These are phyloP conservation scores for Obba rivulosa DNA, from an alignment of 768 basidiomycete species.

Conservation along the genomic window DNA sequence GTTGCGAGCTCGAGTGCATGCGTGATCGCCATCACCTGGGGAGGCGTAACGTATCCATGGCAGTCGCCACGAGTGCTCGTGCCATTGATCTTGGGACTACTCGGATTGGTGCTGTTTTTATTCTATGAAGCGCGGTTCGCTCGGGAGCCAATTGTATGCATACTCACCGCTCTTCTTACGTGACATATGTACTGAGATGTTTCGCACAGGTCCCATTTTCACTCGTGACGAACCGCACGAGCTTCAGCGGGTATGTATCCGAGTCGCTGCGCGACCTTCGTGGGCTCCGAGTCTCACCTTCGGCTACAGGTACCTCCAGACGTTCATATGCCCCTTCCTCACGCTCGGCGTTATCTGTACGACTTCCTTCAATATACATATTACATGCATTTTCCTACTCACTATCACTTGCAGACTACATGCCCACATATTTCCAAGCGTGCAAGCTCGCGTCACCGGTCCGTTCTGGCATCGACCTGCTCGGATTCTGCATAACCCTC, in stretches of 20 bases:
- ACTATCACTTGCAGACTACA: slow-evolving; percentile 29
- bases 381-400: no score
- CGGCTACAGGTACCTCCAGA: slow-evolving; percentile 3
- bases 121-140: slow-evolving; percentile 24
- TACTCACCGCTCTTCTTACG: not conserved
- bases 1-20: slow-evolving; percentile 13
- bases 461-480: slow-evolving; percentile 27
- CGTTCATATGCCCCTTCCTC: slow-evolving; percentile 9
- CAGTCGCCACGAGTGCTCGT: slow-evolving; percentile 25
- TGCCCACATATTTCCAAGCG: slow-evolving; percentile 36
- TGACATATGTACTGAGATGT: not conserved
- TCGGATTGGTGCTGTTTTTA: slow-evolving; percentile 29
- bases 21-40: slow-evolving; percentile 25
- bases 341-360: slow-evolving; percentile 8
- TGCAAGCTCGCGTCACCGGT: slow-evolving; percentile 33
- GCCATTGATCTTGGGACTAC: slow-evolving; percentile 29
- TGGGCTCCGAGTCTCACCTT: not conserved
- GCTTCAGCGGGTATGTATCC: slow-evolving; percentile 7
- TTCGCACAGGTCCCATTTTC: slow-evolving; percentile 3
- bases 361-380: not conserved
- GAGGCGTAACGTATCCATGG: slow-evolving; percentile 33
- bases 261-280: no score
- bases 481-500: slow-evolving; percentile 24
- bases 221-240: slow-evolving; percentile 8
- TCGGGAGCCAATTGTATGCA: slow-evolving; percentile 18